Base-by-base conservation (phyloP, 495 filamentous ascomycete genomes). In the Aspergillus indologenus region DNA sequence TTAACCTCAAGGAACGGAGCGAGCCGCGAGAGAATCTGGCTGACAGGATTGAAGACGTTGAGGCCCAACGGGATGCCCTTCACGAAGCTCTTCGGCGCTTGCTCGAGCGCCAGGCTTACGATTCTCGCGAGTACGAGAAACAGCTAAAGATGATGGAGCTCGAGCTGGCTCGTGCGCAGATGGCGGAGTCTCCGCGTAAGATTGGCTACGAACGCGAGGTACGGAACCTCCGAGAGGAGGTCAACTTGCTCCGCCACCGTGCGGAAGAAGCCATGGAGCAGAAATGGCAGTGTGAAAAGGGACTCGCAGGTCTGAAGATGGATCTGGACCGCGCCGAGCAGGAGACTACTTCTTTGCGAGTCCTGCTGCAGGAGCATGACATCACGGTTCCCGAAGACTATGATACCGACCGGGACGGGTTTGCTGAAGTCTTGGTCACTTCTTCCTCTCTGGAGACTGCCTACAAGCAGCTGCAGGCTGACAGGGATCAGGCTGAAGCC, bases 281-380 rank as follows among this genome's bases (percentile, higher is more conserved):
- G 65, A 98, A 97, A 76, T 97, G 88, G 83, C 88, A 94, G 72
- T 93, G 92, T 57, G 94, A 98, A 73, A 96, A 96, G 73, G 91
- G 92, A 22, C 80, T 98, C 15, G 83, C 87, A 58, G 92, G 93
- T 45, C 77, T 98, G 60, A 96, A 96, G 73, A 97, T 96, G 89
- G 94, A 98, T 68, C 83, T 98, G 26, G 95, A 98, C 68, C 89
- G 92, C 60, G 91, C 94, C 4, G 89, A 96, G 71, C 89, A 94
- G 68, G 95, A 98, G 75, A 96, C 93, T 14, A 76, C 80, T 29
- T 90, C 88, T 23, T 75, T 98, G 29, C 85, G 92, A 22, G 82
- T 73, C 22, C 80, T 98, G 21, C 83, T 98, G 18, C 80, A 90
- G 66, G 92, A 96, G 71, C 90, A 92, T 63, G 93, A 96, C 68